Base-by-base conservation (phyloP, 1,284 basidiomycete species). In the Apiotrichum sp. region DNA sequence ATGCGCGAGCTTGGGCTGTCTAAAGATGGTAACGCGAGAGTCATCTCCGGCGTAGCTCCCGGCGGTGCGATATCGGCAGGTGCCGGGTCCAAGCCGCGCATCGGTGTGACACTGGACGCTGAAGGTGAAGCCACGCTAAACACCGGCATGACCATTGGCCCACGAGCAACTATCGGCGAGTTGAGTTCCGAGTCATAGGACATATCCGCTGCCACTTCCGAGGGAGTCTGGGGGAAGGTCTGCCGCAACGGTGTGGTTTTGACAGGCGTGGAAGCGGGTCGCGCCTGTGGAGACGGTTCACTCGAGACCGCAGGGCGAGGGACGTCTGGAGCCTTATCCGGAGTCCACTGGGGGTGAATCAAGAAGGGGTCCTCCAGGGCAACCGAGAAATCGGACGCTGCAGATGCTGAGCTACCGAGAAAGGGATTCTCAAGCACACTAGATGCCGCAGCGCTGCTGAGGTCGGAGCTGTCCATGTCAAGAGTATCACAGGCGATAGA, bases 111-210 rank as follows among this genome's bases (percentile, higher is more conserved):
- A 2, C 5, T 7, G 3, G 34, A 1, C 10, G 43, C 22, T 8
- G 35, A 3, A 4, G 53, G 57, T 16, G 55, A 50, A 3, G 50
- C 45, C 14, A 55, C 46, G 2, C 41, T 47, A 44, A 56, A 63
- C 9, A 50, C 44, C 0, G 72, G 72, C 22, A 73, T 68, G 47
- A 70, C 58, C 16, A 71, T 68, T 4, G 66, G 67, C 2, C 67
- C 71, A 14, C 72, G 62, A 11, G 59, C 63, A 2, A 38, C 11
- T 34, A 68, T 32, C 0, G 70, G 69, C 3, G 70, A 73, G 44
- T 70, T 65, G 9, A 59, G 22, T 38, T 63, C 59, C 6, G 57
- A 58, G 6, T 48, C 50, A 35, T 57, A 54, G 22, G 55, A 58
- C 22, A 47, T 32, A 51, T 60, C 46, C 16, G 47, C 51, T 6